These are phyloP conservation scores for Solanum rostratum DNA, from an alignment of 257 asterid species.

Conservation along the genomic window DNA sequence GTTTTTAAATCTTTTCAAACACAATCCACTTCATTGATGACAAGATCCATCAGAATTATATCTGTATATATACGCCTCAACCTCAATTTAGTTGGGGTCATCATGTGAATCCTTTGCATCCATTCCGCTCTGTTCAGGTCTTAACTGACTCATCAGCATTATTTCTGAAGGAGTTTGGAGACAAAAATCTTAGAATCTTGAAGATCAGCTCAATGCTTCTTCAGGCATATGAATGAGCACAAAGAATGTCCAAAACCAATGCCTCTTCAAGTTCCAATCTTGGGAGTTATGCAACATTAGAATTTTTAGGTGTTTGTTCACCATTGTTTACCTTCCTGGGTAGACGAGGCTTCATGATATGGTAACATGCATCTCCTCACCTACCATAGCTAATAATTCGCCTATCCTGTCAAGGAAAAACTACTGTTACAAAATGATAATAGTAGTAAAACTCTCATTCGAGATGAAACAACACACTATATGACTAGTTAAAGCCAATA, in stretches of 20 bases:
- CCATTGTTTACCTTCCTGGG: slow-evolving; percentile 1
- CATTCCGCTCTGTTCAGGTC: not conserved
- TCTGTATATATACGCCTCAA: not conserved
- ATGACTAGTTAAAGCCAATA: not conserved
- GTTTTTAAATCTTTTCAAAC: not conserved
- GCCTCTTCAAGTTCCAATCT: not conserved
- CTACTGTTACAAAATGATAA: not conserved
- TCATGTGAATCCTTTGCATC: not conserved
- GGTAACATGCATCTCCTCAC: slow-evolving; percentile 56
- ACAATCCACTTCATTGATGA: not conserved
- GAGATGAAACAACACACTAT: not conserved
- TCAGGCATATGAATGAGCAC: not conserved
- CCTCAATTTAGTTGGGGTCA: not conserved
- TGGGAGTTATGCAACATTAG: not conserved
- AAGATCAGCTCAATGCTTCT: not conserved
- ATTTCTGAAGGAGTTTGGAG: not conserved
- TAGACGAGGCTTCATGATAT: slow-evolving; percentile 21
- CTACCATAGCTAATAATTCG: slow-evolving; percentile 42
- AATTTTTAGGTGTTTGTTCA: not conserved
- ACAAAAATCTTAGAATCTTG: not conserved
- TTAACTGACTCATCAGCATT: not conserved
- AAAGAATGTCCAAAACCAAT: not conserved
- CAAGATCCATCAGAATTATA: not conserved
- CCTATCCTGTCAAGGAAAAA: slow-evolving; percentile 35
- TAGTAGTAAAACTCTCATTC: not conserved